Evolutionary conservation across 1,284 basidiomycete genomes (phyloP), one percentile per base, ranked within the genome.

Genomic region (Ceratorhiza oryzae-sativae): DNA sequence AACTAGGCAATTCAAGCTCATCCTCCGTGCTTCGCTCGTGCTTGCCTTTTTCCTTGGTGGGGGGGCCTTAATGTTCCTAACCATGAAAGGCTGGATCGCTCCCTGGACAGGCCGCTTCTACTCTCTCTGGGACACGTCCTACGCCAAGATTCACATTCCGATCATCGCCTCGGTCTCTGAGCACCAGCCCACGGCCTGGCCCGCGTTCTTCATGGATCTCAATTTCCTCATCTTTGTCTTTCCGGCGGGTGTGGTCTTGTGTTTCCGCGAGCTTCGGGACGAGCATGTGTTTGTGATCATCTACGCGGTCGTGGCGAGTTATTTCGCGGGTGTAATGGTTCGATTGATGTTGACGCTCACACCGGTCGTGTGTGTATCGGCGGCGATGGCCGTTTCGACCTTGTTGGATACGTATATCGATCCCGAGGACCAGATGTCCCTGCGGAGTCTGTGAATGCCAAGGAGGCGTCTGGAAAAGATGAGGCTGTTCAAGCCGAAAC

Each of bases 101-200:
- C 97, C 97, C 0, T 99, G 97, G 96, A 98, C 96, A 39, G 97
- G 97, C 53, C 91, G 97, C 74, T 99, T 99, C 87, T 99, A 99
- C 82, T 98, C 96, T 1, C 86, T 99, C 12, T 99, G 97, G 96
- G 97, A 99, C 81, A 99, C 97, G 0, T 95, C 93, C 42, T 99
- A 99, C 79, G 97, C 97, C 73, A 97, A 97, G 82, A 94, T 95
- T 79, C 92, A 95, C 80, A 95, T 98, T 77, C 96, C 96, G 41
- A 98, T 99, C 84, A 98, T 99, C 78, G 97, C 97, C 5, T 98
- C 97, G 23, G 97, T 98, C 23, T 98, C 95, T n/a, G 97, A 99
- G 82, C 97, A 99, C 83, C 97, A 99, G 81, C 97, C 97, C 15
- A 99, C 97, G 10, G 97, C 97, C 46, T 99, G 97, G 97, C 95